Base-by-base conservation (phyloP, 495 filamentous ascomycete genomes). In the Aspergillus avenaceus region DNA sequence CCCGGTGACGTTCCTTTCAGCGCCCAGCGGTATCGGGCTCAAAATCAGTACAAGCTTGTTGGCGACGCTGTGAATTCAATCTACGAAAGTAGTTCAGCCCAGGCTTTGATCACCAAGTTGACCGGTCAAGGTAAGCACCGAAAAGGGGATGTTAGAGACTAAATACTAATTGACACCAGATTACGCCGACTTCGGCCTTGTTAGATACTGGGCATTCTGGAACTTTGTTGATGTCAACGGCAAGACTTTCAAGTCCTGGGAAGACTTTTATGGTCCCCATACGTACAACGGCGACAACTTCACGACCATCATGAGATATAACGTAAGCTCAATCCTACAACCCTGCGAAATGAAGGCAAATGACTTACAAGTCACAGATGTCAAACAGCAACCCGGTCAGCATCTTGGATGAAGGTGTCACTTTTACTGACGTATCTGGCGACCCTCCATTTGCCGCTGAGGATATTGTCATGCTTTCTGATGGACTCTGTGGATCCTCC, bases 401-500 rank as follows among this genome's bases (percentile, higher is more conserved):
- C 34, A 34, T 52, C 18, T 41, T 40, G 1, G 9, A 34, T 2
- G 8, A 25, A 1, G 25, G 16, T 31, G 38, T 45, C 41, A 16
- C 7, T 9, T 52, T 52, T 36, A 8, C 18, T 27, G 5, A 21
- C 5, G 5, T 31, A 16, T 21, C 49, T 18, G 12, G 16, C 2
- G 18, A 38, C 18, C 31, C 49, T 14, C 16, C 31, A n/a, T 45
- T 52, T n/a, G 24, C 28, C 12, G n/a, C 49, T 2, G 42, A 52
- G 7, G 22, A 52, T 16, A 52, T 45, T 5, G 23, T 52, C 54
- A 61, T 43, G 60, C 55, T 52, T 21, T 62, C 72, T 14, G 77
- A 83, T 50, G 71, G 70, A 23, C 47, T 70, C 32, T 83, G 78
- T 55, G 62, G 63, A n/a, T 79, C 72, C 0, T 62, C 78, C 29